A percentile compares a stretch with the other conserved stretches of the same genome.
Evolutionary conservation across 2,329 filamentous ascomycete species (phyloP).

Genomic region (Keithomyces neogunnii): DNA sequence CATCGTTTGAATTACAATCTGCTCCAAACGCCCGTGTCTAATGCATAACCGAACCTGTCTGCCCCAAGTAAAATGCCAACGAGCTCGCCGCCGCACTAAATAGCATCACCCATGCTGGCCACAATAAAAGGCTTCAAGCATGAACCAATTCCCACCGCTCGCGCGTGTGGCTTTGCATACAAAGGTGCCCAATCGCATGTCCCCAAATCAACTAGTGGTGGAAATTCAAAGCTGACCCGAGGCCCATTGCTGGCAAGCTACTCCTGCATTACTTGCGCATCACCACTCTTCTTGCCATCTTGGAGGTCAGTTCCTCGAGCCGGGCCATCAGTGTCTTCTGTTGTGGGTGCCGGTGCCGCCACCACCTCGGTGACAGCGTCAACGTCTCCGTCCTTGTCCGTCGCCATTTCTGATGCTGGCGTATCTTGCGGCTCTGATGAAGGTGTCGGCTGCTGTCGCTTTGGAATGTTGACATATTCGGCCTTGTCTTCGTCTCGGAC

Average conservation of each 20-base stretch:
- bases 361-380: conserved; percentile 6
- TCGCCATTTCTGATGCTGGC: conserved; percentile 1
- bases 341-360: background rate
- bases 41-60: background rate
- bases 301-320: background rate
- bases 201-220: no score
- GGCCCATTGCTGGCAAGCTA: background rate
- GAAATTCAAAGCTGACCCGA: no score
- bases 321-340: no score
- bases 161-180: background rate
- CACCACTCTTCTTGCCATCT: background rate
- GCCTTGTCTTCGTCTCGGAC: conserved; percentile 60
- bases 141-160: background rate
- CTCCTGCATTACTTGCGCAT: background rate
- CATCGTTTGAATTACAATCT: background rate
- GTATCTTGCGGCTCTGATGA: conserved; percentile 5
- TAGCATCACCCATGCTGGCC: background rate
- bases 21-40: background rate
- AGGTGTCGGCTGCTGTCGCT: conserved; percentile 20
- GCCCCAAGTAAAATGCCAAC: background rate
- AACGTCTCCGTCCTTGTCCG: conserved; percentile 18
- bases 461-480: conserved; percentile 38
- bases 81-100: background rate
- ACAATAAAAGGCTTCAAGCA: background rate
- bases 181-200: background rate